Conservation (phyloP, 768 basidiomycete species). For the Boletus subcaerulescens region DNA sequence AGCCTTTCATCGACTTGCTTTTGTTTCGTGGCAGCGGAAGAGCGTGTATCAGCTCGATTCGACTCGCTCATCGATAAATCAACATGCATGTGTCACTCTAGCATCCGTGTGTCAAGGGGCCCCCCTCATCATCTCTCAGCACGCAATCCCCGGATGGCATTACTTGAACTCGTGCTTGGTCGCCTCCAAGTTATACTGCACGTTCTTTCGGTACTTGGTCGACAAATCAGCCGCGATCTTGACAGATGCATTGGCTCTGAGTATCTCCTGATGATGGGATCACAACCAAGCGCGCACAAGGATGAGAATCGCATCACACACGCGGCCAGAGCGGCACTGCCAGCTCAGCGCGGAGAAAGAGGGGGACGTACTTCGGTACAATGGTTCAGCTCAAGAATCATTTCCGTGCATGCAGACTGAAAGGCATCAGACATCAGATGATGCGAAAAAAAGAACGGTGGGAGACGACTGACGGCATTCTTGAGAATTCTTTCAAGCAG, state of each 20-base stretch:
- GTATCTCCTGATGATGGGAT: conserved; percentile 57
- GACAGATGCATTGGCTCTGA: conserved; percentile 72
- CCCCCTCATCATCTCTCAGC: too few species aligned
- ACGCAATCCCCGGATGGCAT: background rate
- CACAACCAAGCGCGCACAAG: background rate
- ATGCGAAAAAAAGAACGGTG: background rate
- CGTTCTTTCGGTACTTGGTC: conserved; percentile 88
- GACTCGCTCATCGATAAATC: background rate
- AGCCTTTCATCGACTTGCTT: too few species aligned
- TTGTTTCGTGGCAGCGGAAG: background rate
- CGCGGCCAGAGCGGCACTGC: background rate
- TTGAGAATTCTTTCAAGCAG: conserved; percentile 88
- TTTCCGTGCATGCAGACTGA: conserved; percentile 94
- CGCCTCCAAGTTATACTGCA: conserved; percentile 86
- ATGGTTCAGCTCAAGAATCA: conserved; percentile 83
- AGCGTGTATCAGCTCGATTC: background rate
- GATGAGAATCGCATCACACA: background rate
- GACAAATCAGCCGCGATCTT: conserved; percentile 81
- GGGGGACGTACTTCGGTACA: conserved; percentile 66
- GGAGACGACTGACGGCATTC: conserved; percentile 61
- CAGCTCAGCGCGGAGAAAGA: background rate
- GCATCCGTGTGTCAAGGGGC: too few species aligned
- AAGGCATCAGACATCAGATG: background rate
- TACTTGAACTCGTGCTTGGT: conserved; percentile 40
- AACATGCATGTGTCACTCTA: too few species aligned